Evolutionary conservation across 2,329 filamentous ascomycete species (phyloP).

Genomic region (Stagonosporopsis chrysanthemi): DNA sequence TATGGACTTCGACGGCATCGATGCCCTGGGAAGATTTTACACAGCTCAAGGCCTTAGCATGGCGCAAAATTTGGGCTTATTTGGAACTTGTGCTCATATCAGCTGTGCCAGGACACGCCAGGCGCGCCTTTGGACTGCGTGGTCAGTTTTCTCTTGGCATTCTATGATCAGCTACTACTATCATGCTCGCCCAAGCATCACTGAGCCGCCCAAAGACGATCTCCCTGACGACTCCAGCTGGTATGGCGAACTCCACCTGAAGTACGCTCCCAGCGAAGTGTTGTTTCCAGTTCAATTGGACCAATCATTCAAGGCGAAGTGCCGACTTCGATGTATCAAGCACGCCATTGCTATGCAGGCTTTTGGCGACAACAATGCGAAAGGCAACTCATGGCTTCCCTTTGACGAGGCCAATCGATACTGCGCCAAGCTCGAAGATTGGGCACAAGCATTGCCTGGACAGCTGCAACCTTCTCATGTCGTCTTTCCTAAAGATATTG

Average conservation of each 20-base stretch:
- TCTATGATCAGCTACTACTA: constrained; percentile 10
- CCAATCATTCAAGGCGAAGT: neutral
- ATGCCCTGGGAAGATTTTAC: constrained; percentile 1
- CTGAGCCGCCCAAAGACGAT: neutral
- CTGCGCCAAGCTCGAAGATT: neutral
- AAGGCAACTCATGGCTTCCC: neutral
- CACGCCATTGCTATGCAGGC: neutral
- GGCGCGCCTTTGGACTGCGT: constrained; percentile 1
- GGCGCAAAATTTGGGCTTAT: neutral
- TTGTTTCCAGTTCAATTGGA: neutral
- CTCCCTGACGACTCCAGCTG: constrained; percentile 1
- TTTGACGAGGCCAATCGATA: neutral
- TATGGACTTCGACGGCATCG: constrained; percentile 9
- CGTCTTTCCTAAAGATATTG: constrained; percentile 5
- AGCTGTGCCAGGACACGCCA: neutral
- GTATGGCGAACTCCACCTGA: constrained; percentile 2
- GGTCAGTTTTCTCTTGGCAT: constrained; percentile 5
- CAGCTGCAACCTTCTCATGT: neutral
- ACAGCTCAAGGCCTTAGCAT: neutral
- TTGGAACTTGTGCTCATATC: neutral
- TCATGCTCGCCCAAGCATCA: neutral
- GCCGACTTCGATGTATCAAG: constrained; percentile 2
- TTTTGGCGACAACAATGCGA: neutral
- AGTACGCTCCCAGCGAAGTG: neutral
- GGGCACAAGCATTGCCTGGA: neutral